Evolutionary conservation across 2,329 filamentous ascomycete genomes (phyloP), one percentile per base, ranked within the genome.

Genomic region (Paraphaeosphaeria sporulosa): DNA sequence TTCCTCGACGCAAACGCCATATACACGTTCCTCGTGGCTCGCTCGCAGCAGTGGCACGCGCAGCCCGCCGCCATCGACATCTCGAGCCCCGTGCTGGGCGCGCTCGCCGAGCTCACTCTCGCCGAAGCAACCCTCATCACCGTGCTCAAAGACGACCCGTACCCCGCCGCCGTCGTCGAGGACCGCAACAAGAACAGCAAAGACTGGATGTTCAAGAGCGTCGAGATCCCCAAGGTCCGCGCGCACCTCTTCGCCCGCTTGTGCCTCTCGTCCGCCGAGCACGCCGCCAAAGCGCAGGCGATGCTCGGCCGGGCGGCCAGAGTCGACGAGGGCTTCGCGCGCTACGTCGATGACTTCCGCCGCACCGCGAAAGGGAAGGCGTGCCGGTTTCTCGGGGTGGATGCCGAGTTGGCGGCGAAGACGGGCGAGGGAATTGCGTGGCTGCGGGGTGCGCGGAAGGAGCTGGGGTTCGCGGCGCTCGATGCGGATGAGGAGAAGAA

Each of bases 201-300:
- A 62, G 94, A 98, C 67, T 99, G 94, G 94, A 98, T 98, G 93
- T 96, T 95, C 77, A 92, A 91, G 70, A 87, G 93, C 0, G 93
- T 94, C 0, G 88, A 93, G 53, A 92, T 97, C 51, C 91, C 93
- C 32, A 94, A 94, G 73, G 93, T 97, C 19, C 89, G 94, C 49
- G 93, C 93, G 9, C 89, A 96, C 71, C 83, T 99, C 1, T 96
- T 96, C 72, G 93, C 93, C 1, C 85, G 94, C 0, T 82, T 98
- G 8, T 98, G 93, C 74, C 85, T 98, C 12, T 92, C 93, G 0
- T 92, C 94, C 0, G 89, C 91, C 0, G 94, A 97, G 67, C 94
- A 98, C 77, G 93, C 94, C 1, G 87, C 89, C 27, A 89, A 90
- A 73, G 92, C 93, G 2, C 77, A 80, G 40, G 85, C 84, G 0